Base-by-base conservation (phyloP, 306 rosid genomes). In the Gynostemma pentaphyllum region DNA sequence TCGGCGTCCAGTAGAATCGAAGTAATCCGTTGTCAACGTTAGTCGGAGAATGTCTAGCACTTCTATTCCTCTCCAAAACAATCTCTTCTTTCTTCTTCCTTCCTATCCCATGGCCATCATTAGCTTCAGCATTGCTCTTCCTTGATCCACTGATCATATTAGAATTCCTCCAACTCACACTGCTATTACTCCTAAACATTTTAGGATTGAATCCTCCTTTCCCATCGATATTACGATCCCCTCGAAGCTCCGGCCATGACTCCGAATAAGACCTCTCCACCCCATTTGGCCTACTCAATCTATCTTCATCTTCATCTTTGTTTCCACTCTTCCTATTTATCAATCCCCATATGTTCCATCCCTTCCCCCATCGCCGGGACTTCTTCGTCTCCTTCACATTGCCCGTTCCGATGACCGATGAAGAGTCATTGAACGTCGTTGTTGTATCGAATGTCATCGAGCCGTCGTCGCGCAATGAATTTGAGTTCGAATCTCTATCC, bases 261-360 rank as follows among this genome's bases (percentile, higher is more conserved):
- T 84, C 99, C 1, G 99, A 92, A 6, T 73, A 76, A 6, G 99
- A 86, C 27, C 96, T 70, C 75, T 79, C 94, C 28, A 84, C 87
- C 39, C 94, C 94, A 40, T 81, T 86, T 8, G 78, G 66, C 63
- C 95, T 79, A 37, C 85, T 72, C 54, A 61, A 77, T 75, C 86
- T 68, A 45, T 82, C 97, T 22, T 85, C 95, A 8, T 90, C 95
- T 27, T 85, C 96, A 23, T 87, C 88, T 62, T 83, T 87, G 70
- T 70, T 82, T 49, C 87, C 95, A 1, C 81, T 76, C 13, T 85
- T 74, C 67, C 94, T 72, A 68, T 86, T 68, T 28, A 92, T 86
- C 10, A 92, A 80, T 28, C 88, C 84, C 99, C 99, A 92, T 53
- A 92, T 88, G 72, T 63, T 92, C 98, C 98, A 92, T 0, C 85